phyloP scores from a whole-genome alignment of 202 grass and related monocot genomes.

The Panicum hallii region DNA sequence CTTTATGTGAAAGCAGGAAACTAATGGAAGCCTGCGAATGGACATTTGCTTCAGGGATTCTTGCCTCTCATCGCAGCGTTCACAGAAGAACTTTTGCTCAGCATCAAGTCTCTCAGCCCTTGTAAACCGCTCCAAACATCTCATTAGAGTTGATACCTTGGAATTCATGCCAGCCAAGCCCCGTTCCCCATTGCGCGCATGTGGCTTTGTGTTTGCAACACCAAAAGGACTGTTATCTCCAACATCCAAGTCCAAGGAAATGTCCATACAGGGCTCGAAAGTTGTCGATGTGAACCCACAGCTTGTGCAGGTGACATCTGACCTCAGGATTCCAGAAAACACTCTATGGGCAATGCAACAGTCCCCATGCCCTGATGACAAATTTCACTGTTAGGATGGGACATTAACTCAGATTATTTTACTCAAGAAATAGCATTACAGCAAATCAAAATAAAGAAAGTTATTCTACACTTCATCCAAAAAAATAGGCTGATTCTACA shows the following conservation, averaged over 20 bases:
- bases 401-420: neutral
- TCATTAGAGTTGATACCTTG: constrained; percentile 77
- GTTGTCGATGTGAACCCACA: constrained; percentile 98
- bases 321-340: constrained; percentile 95
- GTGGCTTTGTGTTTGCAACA: constrained; percentile 48
- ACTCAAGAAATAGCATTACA: constrained; percentile 5
- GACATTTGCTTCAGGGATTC: constrained; percentile 99
- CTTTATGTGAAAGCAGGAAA: constrained; percentile 95
- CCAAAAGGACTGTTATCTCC: constrained; percentile 43
- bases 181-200: constrained; percentile 63
- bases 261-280: constrained; percentile 91
- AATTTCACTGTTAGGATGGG: constrained; percentile 37
- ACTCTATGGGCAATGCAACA: constrained; percentile 96
- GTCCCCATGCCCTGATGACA: constrained; percentile 65
- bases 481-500: constrained; percentile 21
- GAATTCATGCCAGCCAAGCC: constrained; percentile 41
- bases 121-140: constrained; percentile 93
- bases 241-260: constrained; percentile 77
- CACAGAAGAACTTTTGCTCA: constrained; percentile 96
- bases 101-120: constrained; percentile 90
- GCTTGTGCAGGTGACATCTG: constrained; percentile 89
- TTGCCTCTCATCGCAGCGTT: constrained; percentile 86
- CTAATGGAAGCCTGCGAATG: constrained; percentile 91
- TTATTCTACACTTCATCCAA: neutral
- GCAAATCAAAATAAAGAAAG: constrained; percentile 34